Conservation (phyloP, 805 yeast species). For the Candida berthetii region DNA sequence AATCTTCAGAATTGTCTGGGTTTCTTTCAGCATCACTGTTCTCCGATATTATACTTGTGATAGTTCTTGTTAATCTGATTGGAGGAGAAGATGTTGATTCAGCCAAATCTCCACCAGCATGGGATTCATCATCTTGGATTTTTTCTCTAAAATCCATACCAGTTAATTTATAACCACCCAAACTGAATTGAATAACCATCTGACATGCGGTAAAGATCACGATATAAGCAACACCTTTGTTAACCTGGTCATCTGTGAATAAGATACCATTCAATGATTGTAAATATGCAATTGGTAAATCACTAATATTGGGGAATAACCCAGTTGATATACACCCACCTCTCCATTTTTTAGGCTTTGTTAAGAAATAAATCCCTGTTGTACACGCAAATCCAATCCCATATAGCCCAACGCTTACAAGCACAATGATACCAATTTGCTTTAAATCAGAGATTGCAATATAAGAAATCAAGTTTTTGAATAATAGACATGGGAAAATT, state of each 20-base stretch:
- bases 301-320: slow-evolving; percentile 68
- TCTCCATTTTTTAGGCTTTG: slow-evolving; percentile 53
- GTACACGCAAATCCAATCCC: slow-evolving; percentile 41
- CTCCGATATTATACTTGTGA: too few relatives aligned
- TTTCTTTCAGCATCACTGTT: too few relatives aligned
- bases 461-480: slow-evolving; percentile 51
- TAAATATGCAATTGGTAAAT: slow-evolving; percentile 70
- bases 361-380: slow-evolving; percentile 18
- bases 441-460: slow-evolving; percentile 57
- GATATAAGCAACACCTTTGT: slow-evolving; percentile 77
- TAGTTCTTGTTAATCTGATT: too few relatives aligned
- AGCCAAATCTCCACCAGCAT: too few relatives aligned
- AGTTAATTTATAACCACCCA: slow-evolving; percentile 68
- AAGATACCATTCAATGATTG: slow-evolving; percentile 62
- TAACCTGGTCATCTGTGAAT: slow-evolving; percentile 54
- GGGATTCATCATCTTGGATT: slow-evolving; percentile 16
- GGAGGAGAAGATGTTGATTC: too few relatives aligned
- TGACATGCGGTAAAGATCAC: slow-evolving; percentile 68
- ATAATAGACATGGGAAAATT: slow-evolving; percentile 57
- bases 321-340: slow-evolving; percentile 70
- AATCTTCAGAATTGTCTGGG: slow-evolving; percentile 1
- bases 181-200: slow-evolving; percentile 58
- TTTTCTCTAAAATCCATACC: slow-evolving; percentile 54
- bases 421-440: slow-evolving; percentile 52
- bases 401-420: slow-evolving; percentile 44